A percentile compares a stretch with the other conserved stretches of the same genome.
These are phyloP conservation scores for Puccinia hordei DNA, from an alignment of 1,284 basidiomycete species.

Conservation along the genomic window DNA sequence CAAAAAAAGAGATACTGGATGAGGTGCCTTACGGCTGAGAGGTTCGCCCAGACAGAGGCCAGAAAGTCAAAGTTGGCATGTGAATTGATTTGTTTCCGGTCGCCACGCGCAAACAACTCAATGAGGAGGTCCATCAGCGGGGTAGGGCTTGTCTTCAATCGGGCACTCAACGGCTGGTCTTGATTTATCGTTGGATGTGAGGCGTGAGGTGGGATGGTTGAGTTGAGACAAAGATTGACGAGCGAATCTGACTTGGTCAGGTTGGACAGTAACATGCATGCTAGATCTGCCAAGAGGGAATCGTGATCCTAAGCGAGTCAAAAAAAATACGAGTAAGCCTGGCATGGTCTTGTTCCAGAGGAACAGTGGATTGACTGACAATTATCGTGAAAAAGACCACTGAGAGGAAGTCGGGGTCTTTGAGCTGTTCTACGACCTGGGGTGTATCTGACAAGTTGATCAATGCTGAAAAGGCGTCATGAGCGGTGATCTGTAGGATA, in stretches of 20 bases:
- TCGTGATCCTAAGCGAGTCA: slow-evolving; percentile 71
- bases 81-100: slow-evolving; percentile 59
- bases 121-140: slow-evolving; percentile 59
- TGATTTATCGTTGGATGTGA: slow-evolving; percentile 58
- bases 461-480: slow-evolving; percentile 90
- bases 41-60: slow-evolving; percentile 85
- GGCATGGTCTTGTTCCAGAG: neutral
- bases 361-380: slow-evolving; percentile 64
- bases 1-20: neutral
- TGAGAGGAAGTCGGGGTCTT: slow-evolving; percentile 73
- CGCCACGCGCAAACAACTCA: slow-evolving; percentile 80
- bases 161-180: slow-evolving; percentile 19
- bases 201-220: slow-evolving; percentile 69
- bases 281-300: slow-evolving; percentile 86
- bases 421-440: slow-evolving; percentile 70
- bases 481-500: slow-evolving; percentile 74
- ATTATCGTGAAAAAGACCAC: slow-evolving; percentile 90
- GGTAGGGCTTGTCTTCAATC: slow-evolving; percentile 23
- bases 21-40: slow-evolving; percentile 69
- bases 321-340: neutral
- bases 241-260: slow-evolving; percentile 74
- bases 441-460: slow-evolving; percentile 90
- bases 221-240: slow-evolving; percentile 69
- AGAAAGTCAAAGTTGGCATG: slow-evolving; percentile 73
- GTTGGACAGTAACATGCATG: slow-evolving; percentile 95